Evolutionary conservation across 2,329 filamentous ascomycete genomes (phyloP).

Genomic region (Beauveria varroae): DNA sequence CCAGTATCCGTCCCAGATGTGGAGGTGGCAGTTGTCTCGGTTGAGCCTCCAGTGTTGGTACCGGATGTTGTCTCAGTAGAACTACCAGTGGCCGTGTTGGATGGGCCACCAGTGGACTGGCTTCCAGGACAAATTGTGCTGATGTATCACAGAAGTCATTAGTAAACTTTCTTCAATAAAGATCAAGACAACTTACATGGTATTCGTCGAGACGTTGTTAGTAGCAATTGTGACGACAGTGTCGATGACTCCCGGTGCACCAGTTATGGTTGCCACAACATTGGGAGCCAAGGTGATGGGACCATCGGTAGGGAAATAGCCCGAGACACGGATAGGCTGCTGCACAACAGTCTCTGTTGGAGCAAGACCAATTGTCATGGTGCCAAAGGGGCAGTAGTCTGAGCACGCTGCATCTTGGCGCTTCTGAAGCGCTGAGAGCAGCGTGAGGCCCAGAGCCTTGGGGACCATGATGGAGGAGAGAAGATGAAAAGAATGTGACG

Average conservation of each 20-base stretch:
- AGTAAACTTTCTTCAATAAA: neutral
- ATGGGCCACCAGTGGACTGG: neutral
- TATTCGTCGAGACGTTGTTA: neutral
- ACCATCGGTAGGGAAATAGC: neutral
- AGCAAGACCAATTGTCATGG: neutral
- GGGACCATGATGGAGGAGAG: neutral
- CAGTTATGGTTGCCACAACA: neutral
- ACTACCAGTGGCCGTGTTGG: neutral
- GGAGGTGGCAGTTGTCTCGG: neutral
- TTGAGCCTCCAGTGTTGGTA: neutral
- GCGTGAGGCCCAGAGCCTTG: neutral
- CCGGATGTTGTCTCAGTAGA: neutral
- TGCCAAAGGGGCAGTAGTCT: neutral
- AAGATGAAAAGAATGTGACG: neutral
- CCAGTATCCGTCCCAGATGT: neutral
- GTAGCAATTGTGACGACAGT: constrained; percentile 1
- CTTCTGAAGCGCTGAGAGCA: neutral
- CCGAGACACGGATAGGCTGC: neutral
- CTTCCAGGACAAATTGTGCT: neutral
- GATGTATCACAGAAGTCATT: neutral
- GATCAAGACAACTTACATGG: neutral
- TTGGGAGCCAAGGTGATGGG: neutral
- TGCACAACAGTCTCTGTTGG: neutral
- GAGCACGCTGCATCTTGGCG: too few species aligned
- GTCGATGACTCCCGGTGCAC: neutral